These are phyloP conservation scores for Vachellia collinsii DNA, from an alignment of 306 rosid species.

Conservation along the genomic window DNA sequence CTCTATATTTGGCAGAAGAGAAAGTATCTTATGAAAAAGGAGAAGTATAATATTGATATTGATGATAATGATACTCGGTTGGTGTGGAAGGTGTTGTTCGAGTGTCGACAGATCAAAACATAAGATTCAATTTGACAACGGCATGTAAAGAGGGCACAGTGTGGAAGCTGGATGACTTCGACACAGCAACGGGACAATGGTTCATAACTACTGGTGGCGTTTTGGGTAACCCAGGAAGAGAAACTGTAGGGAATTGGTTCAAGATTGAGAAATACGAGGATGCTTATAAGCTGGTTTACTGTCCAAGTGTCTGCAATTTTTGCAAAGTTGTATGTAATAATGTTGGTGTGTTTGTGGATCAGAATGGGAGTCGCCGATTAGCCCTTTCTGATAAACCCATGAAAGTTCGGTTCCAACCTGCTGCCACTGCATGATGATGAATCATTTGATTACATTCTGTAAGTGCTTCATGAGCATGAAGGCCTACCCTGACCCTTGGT, in stretches of 20 bases:
- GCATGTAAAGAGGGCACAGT: conserved; percentile 44
- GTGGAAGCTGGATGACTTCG: conserved; percentile 56
- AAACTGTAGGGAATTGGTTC: conserved; percentile 56
- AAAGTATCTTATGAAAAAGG: too few species aligned
- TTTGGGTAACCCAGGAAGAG: conserved; percentile 53
- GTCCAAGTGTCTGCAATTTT: conserved; percentile 59
- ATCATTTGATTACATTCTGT: too few species aligned
- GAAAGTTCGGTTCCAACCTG: conserved; percentile 46
- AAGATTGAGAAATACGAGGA: conserved; percentile 63
- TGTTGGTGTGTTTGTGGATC: conserved; percentile 48
- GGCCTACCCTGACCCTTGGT: too few species aligned
- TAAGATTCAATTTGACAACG: conserved; percentile 36
- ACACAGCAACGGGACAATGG: conserved; percentile 41
- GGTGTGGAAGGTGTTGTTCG: conserved; percentile 24
- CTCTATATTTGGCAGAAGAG: too few species aligned
- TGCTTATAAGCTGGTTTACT: conserved; percentile 59
- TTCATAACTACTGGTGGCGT: conserved; percentile 57
- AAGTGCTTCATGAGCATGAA: too few species aligned
- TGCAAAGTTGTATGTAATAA: conserved; percentile 57
- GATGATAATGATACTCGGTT: neutral
- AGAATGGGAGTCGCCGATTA: conserved; percentile 34
- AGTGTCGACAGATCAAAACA: conserved; percentile 55
- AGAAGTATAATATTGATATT: too few species aligned
- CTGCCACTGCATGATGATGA: conserved; percentile 11
- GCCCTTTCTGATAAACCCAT: conserved; percentile 40